These are phyloP conservation scores for Penicillium sclerotiorum DNA, from an alignment of 2,329 filamentous ascomycete genomes.

Conservation along the genomic window DNA sequence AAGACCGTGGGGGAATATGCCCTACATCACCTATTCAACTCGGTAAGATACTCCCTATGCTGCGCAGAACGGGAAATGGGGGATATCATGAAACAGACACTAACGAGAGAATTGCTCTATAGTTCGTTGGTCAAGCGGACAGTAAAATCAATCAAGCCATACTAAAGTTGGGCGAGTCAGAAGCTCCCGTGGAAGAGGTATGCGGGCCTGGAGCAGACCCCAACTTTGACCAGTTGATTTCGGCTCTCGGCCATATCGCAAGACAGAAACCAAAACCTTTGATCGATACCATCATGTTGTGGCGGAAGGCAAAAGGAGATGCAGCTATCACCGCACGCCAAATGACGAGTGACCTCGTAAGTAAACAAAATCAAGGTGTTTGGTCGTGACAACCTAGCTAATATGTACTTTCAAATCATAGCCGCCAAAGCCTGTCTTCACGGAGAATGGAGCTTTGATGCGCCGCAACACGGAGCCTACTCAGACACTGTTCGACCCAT, in stretches of 20 bases:
- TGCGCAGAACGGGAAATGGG: too few species aligned
- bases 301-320: constrained; percentile 95
- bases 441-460: constrained; percentile 53
- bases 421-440: constrained; percentile 37
- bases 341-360: constrained; percentile 35
- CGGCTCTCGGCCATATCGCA: constrained; percentile 90
- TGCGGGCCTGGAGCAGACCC: constrained; percentile 88
- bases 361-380: not conserved
- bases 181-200: constrained; percentile 82
- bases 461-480: constrained; percentile 76
- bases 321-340: constrained; percentile 70
- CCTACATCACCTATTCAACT: constrained; percentile 92
- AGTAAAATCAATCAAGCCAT: constrained; percentile 92
- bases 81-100: not conserved
- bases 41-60: constrained; percentile 58
- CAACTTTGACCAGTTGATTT: constrained; percentile 90
- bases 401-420: constrained; percentile 7
- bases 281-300: constrained; percentile 97
- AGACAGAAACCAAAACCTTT: constrained; percentile 91
- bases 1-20: constrained; percentile 99
- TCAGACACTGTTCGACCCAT: constrained; percentile 46
- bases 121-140: constrained; percentile 96
- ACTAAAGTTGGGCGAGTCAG: constrained; percentile 73
- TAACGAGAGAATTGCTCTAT: constrained; percentile 2
- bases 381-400: too few species aligned